Base-by-base conservation (phyloP, 805 yeast genomes). In the Candida golubevii region DNA sequence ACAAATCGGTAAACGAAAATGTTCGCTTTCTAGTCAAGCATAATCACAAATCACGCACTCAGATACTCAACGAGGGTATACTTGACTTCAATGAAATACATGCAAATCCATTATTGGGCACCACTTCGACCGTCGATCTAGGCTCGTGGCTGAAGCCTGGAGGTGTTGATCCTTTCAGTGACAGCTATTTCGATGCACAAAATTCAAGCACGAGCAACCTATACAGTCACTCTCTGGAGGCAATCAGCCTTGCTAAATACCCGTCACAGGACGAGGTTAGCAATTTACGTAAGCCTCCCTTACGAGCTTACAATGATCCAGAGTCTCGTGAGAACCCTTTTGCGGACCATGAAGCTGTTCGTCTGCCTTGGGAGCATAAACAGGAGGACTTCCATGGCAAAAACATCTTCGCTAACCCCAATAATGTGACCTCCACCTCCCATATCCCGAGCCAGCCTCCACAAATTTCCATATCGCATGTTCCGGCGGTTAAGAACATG, bases 1-100 rank as follows among this genome's bases (percentile, higher is more conserved):
- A 83, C 58, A 55, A 69, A 9, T 70, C 78, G 29, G 80, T 83
- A 41, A 82, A 82, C 57, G 70, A 73, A 28, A 73, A 77, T 28
- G 80, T 85, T 18, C 75, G 80, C 45, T 57, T 61, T 27, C 60
- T 83, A 47, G 82, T 81, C 4, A 62, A 60, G 44, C 66, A 65
- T 43, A 59, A 67, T 51, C 73, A 67, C 55, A 66, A 64, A 53
- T 59, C 72, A 11, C 62, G 60, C 50, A 51, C 51, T 26, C 67
- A 64, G 48, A 58, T 68, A 33, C 51, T 66, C 34, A 58, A 57
- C 26, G 59, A 58, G 43, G 68, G 69, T 7, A 50, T 64, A 27
- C 50, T 65, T 44, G 53, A 62, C 39, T 42, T 45, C 26, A 35
- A 48, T 13, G 63, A 55, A 18, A 58, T 65, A 35, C 55, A 52